Evolutionary conservation across 495 filamentous ascomycete species (phyloP).

Genomic region (Aspergillus sclerotioniger): DNA sequence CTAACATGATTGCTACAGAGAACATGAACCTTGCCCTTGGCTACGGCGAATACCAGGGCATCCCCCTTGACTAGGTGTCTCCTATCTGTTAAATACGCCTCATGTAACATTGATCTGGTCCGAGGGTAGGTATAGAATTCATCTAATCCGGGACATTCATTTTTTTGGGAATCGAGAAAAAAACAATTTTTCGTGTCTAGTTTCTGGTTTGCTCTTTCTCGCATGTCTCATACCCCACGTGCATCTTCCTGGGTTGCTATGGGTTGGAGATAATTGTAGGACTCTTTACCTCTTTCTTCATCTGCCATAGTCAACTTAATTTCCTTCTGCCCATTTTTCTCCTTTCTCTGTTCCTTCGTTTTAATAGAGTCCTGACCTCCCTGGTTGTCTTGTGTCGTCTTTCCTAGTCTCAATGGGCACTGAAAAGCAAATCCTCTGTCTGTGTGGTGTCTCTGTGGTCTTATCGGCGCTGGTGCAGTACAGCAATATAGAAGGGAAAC

Average conservation of each 20-base stretch:
- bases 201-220: constrained; percentile 14
- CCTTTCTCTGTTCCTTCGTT: constrained; percentile 9
- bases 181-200: constrained; percentile 8
- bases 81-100: constrained; percentile 12
- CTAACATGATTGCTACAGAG: constrained; percentile 49
- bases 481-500: constrained; percentile 12
- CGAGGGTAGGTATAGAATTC: constrained; percentile 25
- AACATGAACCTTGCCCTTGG: constrained; percentile 97
- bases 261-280: constrained; percentile 28
- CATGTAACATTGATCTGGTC: constrained; percentile 23
- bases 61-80: constrained; percentile 60
- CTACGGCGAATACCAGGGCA: constrained; percentile 90
- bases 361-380: neutral
- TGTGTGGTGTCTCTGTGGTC: neutral
- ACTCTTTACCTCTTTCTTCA: constrained; percentile 17
- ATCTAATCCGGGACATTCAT: constrained; percentile 12
- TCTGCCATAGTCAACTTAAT: constrained; percentile 27
- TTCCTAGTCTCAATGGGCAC: neutral
- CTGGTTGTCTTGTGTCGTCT: constrained; percentile 2
- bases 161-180: constrained; percentile 14
- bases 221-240: constrained; percentile 35
- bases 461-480: constrained; percentile 10
- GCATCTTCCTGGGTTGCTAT: constrained; percentile 32
- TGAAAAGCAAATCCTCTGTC: neutral
- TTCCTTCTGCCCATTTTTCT: constrained; percentile 15